phyloP scores from a whole-genome alignment of 1,284 basidiomycete species.

The Cryptococcus wingfieldii region DNA sequence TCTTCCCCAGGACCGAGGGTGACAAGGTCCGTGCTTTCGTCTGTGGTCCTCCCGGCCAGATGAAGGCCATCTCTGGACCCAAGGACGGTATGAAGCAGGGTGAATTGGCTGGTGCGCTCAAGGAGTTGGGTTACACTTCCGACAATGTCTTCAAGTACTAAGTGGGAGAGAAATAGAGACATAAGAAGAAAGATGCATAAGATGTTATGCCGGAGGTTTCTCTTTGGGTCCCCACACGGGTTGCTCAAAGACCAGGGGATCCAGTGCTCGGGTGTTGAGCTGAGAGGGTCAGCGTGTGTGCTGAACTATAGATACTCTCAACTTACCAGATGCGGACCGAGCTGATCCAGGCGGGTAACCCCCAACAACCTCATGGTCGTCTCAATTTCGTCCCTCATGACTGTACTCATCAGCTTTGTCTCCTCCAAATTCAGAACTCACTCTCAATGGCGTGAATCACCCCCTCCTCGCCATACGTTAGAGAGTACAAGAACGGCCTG shows the following conservation, averaged over 20 bases:
- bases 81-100: conserved; percentile 71
- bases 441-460: conserved; percentile 51
- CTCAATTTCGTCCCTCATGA: conserved; percentile 75
- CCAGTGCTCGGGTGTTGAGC: conserved; percentile 35
- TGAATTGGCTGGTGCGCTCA: conserved; percentile 71
- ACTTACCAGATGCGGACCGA: conserved; percentile 46
- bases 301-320: not conserved
- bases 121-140: conserved; percentile 77
- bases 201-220: not conserved
- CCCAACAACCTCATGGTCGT: conserved; percentile 76
- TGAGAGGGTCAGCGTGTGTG: conserved; percentile 1
- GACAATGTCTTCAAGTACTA: conserved; percentile 58
- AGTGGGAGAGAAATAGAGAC: not conserved
- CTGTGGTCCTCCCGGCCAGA: conserved; percentile 87
- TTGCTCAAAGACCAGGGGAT: conserved; percentile 21
- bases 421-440: conserved; percentile 24
- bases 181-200: not conserved
- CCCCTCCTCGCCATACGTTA: conserved; percentile 49
- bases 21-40: conserved; percentile 85
- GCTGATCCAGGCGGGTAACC: conserved; percentile 57
- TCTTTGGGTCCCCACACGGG: conserved; percentile 25
- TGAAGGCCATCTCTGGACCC: conserved; percentile 62
- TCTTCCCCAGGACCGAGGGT: conserved; percentile 62
- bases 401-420: conserved; percentile 28
- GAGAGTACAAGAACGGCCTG: conserved; percentile 50